Evolutionary conservation across 805 yeast genomes (phyloP).

Genomic region (Soucietia sequanensis): DNA sequence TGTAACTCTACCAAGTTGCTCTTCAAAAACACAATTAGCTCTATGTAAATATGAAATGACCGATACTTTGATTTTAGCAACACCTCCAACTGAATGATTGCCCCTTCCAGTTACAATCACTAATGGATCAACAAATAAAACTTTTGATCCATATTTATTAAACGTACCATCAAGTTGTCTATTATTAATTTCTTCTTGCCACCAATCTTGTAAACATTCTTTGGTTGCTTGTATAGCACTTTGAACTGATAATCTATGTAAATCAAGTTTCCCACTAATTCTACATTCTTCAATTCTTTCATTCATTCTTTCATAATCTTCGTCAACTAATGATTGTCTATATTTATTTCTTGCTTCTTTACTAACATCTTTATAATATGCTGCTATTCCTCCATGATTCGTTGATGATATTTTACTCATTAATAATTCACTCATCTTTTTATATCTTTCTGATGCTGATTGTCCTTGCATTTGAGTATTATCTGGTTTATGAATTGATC

Average conservation of each 20-base stretch:
- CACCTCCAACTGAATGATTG: conserved; percentile 60
- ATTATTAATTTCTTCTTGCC: conserved; percentile 51
- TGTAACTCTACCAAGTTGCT: not conserved
- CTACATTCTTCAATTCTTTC: conserved; percentile 4
- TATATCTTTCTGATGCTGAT: not conserved
- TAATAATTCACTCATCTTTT: not conserved
- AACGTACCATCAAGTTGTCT: conserved; percentile 42
- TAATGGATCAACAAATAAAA: conserved; percentile 42
- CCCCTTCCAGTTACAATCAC: conserved; percentile 68
- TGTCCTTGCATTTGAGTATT: not conserved
- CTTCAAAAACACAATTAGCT: not conserved
- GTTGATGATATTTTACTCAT: not conserved
- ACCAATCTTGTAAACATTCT: conserved; percentile 52
- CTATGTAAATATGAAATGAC: conserved; percentile 27
- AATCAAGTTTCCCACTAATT: conserved; percentile 40
- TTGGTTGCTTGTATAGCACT: conserved; percentile 44
- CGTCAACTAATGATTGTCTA: not conserved
- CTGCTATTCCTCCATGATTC: not conserved
- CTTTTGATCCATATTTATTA: conserved; percentile 31
- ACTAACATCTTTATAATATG: too few species aligned
- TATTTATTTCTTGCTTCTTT: not conserved
- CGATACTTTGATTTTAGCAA: conserved; percentile 44
- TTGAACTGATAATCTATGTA: conserved; percentile 52
- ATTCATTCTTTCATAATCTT: not conserved
- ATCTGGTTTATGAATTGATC: conserved; percentile 4